Conservation (phyloP, 208 protist species). For the Trypanosoma rangeli region DNA sequence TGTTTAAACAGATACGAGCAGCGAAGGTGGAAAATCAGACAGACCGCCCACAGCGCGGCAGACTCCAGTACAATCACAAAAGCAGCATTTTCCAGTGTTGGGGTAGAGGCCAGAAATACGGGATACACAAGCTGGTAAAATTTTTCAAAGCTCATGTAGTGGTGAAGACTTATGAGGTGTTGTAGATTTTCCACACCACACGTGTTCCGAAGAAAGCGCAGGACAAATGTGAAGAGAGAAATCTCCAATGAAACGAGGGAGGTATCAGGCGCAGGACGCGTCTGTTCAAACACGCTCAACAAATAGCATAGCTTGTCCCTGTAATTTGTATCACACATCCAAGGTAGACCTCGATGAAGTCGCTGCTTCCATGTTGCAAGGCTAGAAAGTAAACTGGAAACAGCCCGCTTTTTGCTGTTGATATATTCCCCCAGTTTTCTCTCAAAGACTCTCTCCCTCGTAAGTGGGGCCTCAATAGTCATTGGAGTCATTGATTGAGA, state of each 20-base stretch:
- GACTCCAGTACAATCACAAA: constrained; percentile 25
- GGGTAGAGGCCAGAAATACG: constrained; percentile 25
- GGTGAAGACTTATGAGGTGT: constrained; percentile 19
- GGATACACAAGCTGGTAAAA: constrained; percentile 39
- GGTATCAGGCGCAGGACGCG: constrained; percentile 1
- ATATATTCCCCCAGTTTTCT: constrained; percentile 22
- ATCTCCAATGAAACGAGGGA: constrained; percentile 48
- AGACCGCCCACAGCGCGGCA: constrained; percentile 41
- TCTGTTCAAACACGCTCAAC: constrained; percentile 33
- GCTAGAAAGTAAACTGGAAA: constrained; percentile 23
- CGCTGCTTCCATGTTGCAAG: constrained; percentile 48
- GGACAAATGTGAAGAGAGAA: constrained; percentile 34
- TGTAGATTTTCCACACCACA: constrained; percentile 2
- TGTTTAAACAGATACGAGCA: constrained; percentile 33
- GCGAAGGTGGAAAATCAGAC: constrained; percentile 50
- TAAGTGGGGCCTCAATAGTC: constrained; percentile 22
- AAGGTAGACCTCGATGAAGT: constrained; percentile 32
- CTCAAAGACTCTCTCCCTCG: constrained; percentile 35
- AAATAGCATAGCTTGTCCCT: constrained; percentile 33
- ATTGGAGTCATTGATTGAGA: constrained; percentile 26
- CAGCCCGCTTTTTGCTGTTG: constrained; percentile 6
- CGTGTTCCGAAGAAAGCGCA: constrained; percentile 26
- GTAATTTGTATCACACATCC: constrained; percentile 35
- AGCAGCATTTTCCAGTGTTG: constrained; percentile 9
- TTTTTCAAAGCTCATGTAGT: constrained; percentile 28